Evolutionary conservation across 257 asterid species (phyloP).

Genomic region (Solanum dulcamara): DNA sequence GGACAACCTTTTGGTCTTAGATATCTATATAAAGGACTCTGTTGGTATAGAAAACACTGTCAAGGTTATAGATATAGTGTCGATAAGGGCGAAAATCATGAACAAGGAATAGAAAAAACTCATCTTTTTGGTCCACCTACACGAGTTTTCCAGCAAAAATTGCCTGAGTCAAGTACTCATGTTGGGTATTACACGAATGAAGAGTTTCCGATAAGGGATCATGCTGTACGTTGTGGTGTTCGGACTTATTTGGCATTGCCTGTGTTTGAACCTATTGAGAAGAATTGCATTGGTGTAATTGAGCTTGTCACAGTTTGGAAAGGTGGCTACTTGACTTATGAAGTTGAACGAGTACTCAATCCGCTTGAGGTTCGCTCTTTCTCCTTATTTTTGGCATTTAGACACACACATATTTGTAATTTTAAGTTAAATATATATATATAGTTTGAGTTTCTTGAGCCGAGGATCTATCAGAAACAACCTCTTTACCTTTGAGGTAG

Average conservation of each 20-base stretch:
- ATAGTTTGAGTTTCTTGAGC: not conserved
- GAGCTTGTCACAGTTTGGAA: conserved; percentile 2
- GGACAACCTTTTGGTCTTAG: conserved; percentile 3
- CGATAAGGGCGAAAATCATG: not conserved
- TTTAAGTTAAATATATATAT: not conserved
- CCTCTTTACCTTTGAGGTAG: not conserved
- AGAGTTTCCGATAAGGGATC: conserved; percentile 1
- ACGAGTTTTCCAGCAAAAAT: conserved; percentile 1
- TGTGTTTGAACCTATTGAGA: not conserved
- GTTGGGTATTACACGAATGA: not conserved
- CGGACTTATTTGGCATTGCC: not conserved
- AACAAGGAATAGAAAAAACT: not conserved
- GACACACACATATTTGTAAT: not conserved
- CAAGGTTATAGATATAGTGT: not conserved
- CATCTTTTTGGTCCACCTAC: not conserved
- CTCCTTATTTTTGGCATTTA: not conserved
- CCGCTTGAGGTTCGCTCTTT: not conserved
- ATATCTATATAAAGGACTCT: not conserved
- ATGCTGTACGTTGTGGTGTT: not conserved
- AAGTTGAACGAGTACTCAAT: not conserved
- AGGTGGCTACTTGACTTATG: conserved; percentile 2
- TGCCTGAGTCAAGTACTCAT: not conserved
- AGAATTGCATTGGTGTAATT: not conserved
- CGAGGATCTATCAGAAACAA: not conserved
- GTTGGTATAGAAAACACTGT: conserved; percentile 5